These are phyloP conservation scores for Pseudocercospora cruenta DNA, from an alignment of 2,329 filamentous ascomycete genomes.

Conservation along the genomic window DNA sequence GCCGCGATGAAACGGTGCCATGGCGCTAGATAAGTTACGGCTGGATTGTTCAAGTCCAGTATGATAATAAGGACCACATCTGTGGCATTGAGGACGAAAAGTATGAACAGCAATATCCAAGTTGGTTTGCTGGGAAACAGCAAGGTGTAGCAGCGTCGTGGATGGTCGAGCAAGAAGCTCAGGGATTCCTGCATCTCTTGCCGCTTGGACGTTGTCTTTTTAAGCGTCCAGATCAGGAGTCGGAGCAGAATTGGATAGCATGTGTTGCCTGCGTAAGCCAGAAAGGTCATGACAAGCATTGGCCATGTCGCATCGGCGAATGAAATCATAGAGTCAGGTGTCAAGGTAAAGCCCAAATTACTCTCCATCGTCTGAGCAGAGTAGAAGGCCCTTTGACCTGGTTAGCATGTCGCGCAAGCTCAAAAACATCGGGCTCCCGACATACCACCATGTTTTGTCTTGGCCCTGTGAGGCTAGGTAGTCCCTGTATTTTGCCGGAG, in stretches of 20 bases:
- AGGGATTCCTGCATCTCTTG: slow-evolving; percentile 44
- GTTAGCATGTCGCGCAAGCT: too few relatives aligned
- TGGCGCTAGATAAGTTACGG: slow-evolving; percentile 40
- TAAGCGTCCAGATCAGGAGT: slow-evolving; percentile 60
- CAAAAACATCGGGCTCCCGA: background rate
- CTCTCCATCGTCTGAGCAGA: slow-evolving; percentile 56
- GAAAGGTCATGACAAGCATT: slow-evolving; percentile 1
- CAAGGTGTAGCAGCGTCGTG: slow-evolving; percentile 64
- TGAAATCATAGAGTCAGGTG: slow-evolving; percentile 57
- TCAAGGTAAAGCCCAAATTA: slow-evolving; percentile 60
- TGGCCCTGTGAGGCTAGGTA: slow-evolving; percentile 14
- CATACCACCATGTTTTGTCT: slow-evolving; percentile 19
- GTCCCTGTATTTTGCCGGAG: slow-evolving; percentile 12
- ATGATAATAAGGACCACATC: background rate
- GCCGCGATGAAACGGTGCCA: slow-evolving; percentile 58
- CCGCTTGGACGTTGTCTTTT: slow-evolving; percentile 48
- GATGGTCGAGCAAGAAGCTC: slow-evolving; percentile 63
- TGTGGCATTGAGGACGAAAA: slow-evolving; percentile 11
- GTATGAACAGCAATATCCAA: slow-evolving; percentile 17
- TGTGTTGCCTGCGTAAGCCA: slow-evolving; percentile 57
- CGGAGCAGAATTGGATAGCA: slow-evolving; percentile 63
- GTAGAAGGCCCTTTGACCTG: slow-evolving; percentile 18
- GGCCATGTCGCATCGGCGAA: slow-evolving; percentile 18
- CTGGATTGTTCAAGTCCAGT: background rate
- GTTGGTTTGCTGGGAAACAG: slow-evolving; percentile 55